These are phyloP conservation scores for Lignosus rhinocerotis DNA, from an alignment of 1,284 basidiomycete genomes.

Conservation along the genomic window DNA sequence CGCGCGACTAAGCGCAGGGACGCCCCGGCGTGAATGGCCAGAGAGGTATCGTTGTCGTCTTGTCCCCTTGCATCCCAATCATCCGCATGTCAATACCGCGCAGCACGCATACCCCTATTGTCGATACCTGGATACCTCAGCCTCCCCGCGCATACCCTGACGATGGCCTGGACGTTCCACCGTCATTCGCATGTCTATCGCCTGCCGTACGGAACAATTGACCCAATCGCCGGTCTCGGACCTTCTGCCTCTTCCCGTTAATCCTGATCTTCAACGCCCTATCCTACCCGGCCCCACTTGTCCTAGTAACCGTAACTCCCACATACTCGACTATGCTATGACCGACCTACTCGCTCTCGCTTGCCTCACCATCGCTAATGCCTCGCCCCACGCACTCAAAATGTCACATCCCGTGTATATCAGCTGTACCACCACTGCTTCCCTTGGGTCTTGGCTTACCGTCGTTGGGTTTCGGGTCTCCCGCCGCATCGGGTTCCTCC, in stretches of 20 bases:
- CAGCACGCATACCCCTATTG: constrained; percentile 18
- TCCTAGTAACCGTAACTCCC: constrained; percentile 14
- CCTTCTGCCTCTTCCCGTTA: constrained; percentile 1
- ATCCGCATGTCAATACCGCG: constrained; percentile 8
- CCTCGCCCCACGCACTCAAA: constrained; percentile 12
- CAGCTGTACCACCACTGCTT: constrained; percentile 21
- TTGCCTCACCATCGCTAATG: constrained; percentile 3
- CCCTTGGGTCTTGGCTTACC: constrained; percentile 14
- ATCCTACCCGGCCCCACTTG: constrained; percentile 10
- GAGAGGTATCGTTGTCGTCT: constrained; percentile 21
- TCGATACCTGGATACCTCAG: constrained; percentile 26
- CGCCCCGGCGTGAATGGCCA: constrained; percentile 8
- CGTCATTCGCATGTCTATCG: constrained; percentile 4
- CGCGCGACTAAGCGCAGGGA: constrained; percentile 14
- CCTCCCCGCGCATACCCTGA: constrained; percentile 21
- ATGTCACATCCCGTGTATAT: constrained; percentile 21
- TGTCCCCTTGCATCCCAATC: background rate
- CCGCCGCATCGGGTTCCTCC: constrained; percentile 5
- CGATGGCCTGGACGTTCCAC: constrained; percentile 6
- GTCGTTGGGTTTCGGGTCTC: constrained; percentile 4
- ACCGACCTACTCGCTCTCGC: constrained; percentile 14
- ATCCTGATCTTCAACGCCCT: constrained; percentile 8
- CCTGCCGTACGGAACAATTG: background rate
- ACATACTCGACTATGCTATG: constrained; percentile 22
- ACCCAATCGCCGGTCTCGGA: constrained; percentile 20